Conservation (phyloP, 2,329 filamentous ascomycete species). For the Aspergillus japonicus region DNA sequence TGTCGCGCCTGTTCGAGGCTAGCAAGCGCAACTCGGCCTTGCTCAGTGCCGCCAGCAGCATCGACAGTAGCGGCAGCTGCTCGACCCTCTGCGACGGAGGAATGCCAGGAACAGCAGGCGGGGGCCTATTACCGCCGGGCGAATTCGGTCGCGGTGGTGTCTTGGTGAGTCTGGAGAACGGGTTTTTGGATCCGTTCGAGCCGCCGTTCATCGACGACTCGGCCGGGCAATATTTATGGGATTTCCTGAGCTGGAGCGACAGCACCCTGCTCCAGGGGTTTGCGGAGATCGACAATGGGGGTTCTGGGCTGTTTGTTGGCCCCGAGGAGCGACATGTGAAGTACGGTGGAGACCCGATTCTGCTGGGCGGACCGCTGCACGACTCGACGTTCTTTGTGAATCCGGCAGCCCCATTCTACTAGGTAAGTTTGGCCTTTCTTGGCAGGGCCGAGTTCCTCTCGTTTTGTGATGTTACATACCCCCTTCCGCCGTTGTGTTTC, state of each 20-base stretch:
- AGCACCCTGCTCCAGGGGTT: conserved; percentile 33
- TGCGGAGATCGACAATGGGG: conserved; percentile 25
- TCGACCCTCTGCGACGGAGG: conserved; percentile 18
- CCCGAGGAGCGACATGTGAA: conserved; percentile 30
- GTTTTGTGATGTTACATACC: neutral
- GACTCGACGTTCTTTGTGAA: conserved; percentile 30
- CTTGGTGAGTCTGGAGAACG: conserved; percentile 20
- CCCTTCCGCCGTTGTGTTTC: neutral
- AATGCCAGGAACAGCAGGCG: conserved; percentile 9
- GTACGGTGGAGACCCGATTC: conserved; percentile 21
- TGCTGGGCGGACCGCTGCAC: conserved; percentile 23
- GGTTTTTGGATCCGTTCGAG: conserved; percentile 26
- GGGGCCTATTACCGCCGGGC: conserved; percentile 13
- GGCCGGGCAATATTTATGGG: conserved; percentile 35
- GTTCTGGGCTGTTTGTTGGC: conserved; percentile 26
- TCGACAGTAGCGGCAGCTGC: conserved; percentile 13
- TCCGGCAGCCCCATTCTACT: conserved; percentile 26
- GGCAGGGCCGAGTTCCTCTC: neutral
- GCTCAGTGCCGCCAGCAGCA: conserved; percentile 13
- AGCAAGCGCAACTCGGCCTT: conserved; percentile 33
- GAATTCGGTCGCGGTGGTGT: conserved; percentile 19
- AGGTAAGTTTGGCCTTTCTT: neutral
- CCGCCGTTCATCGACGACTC: conserved; percentile 30
- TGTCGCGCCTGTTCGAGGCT: conserved; percentile 64
- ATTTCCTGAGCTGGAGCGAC: conserved; percentile 41